These are phyloP conservation scores for Cubamyces sp. DNA, from an alignment of 768 basidiomycete genomes.

Conservation along the genomic window DNA sequence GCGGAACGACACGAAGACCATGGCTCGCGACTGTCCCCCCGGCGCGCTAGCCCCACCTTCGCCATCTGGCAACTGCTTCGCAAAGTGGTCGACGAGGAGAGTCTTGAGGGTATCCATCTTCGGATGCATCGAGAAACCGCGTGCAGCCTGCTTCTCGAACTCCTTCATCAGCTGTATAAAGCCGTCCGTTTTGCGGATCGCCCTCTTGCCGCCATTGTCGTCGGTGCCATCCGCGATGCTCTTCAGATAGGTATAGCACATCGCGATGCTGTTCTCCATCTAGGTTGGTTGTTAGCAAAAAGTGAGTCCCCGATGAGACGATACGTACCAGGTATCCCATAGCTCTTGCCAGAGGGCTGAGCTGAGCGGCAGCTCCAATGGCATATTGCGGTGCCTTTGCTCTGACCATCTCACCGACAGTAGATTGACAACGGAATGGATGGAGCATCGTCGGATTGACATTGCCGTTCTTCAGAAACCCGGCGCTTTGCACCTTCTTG, in stretches of 20 bases:
- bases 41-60: slow-evolving; percentile 34
- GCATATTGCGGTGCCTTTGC: slow-evolving; percentile 50
- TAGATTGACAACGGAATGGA: slow-evolving; percentile 58
- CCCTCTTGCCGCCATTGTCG: slow-evolving; percentile 47
- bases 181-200: slow-evolving; percentile 52
- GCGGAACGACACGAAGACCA: slow-evolving; percentile 94
- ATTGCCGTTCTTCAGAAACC: slow-evolving; percentile 48
- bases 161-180: slow-evolving; percentile 72
- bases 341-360: slow-evolving; percentile 70
- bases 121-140: slow-evolving; percentile 74
- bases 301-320: slow-evolving; percentile 3
- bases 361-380: slow-evolving; percentile 50
- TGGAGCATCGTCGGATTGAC: slow-evolving; percentile 68
- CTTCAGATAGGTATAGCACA: slow-evolving; percentile 73
- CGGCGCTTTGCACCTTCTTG: slow-evolving; percentile 40
- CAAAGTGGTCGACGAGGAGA: slow-evolving; percentile 82
- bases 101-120: slow-evolving; percentile 87
- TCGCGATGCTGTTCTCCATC: slow-evolving; percentile 81
- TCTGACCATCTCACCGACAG: slow-evolving; percentile 42
- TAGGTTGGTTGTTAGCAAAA: slow-evolving; percentile 35
- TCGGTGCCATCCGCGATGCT: slow-evolving; percentile 48
- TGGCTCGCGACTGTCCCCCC: slow-evolving; percentile 66
- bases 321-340: slow-evolving; percentile 84
- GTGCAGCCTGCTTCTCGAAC: slow-evolving; percentile 58
- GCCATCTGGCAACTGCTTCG: slow-evolving; percentile 49